Conservation (phyloP, 495 filamentous ascomycete genomes). For the Daldinia childiae region DNA sequence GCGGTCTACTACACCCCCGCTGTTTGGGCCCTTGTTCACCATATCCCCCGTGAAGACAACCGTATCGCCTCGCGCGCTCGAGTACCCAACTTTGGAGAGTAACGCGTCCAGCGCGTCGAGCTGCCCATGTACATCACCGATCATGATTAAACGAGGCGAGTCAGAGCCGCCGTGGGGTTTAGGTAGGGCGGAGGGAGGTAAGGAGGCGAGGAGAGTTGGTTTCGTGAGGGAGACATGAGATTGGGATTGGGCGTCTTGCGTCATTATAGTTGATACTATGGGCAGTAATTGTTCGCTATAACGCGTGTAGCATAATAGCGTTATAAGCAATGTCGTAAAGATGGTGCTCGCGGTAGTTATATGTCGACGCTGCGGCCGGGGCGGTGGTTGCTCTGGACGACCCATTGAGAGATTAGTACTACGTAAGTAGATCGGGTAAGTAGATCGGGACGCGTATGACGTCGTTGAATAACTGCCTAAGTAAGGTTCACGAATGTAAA, state of each 20-base stretch:
- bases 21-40: conserved; percentile 89
- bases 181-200: conserved; percentile 51
- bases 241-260: neutral
- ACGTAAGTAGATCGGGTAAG: neutral
- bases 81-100: conserved; percentile 72
- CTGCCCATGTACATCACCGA: conserved; percentile 94
- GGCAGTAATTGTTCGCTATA: neutral
- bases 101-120: conserved; percentile 70
- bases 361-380: conserved; percentile 11
- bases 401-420: conserved; percentile 19
- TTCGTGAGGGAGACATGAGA: conserved; percentile 47
- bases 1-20: conserved; percentile 77
- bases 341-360: conserved; percentile 17
- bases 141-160: conserved; percentile 66
- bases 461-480: neutral
- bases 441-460: conserved; percentile 7
- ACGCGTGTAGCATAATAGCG: conserved; percentile 30
- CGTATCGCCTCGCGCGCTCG: conserved; percentile 69
- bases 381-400: neutral
- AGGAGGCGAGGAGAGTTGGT: conserved; percentile 45
- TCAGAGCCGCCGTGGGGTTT: conserved; percentile 11
- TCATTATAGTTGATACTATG: neutral
- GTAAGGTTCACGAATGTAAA: neutral
- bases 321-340: conserved; percentile 24
- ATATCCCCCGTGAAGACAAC: conserved; percentile 86